Conservation (phyloP, 805 yeast genomes). For the Lipomyces orientalis region DNA sequence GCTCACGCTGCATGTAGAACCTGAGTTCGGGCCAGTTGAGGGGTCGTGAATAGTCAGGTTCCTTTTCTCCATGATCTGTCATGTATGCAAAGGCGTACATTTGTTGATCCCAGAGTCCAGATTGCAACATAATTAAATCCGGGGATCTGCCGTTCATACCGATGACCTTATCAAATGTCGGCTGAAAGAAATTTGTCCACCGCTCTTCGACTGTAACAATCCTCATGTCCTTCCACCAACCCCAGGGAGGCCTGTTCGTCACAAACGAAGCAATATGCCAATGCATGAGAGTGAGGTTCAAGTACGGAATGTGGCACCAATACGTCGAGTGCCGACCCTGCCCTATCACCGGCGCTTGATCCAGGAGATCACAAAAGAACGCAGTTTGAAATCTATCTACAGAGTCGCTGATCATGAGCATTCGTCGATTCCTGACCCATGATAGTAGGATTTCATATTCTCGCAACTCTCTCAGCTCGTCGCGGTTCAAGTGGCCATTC, state of each 20-base stretch:
- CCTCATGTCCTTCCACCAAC: slow-evolving; percentile 23
- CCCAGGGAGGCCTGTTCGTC: slow-evolving; percentile 29
- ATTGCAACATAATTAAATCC: slow-evolving; percentile 24
- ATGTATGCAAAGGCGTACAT: slow-evolving; percentile 3
- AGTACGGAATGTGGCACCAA: slow-evolving; percentile 25
- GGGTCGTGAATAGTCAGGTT: slow-evolving; percentile 15
- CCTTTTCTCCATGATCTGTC: slow-evolving; percentile 8
- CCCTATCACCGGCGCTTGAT: slow-evolving; percentile 5
- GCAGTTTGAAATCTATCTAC: slow-evolving; percentile 22
- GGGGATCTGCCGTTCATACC: slow-evolving; percentile 23
- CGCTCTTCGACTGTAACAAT: slow-evolving; percentile 32
- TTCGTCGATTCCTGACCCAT: slow-evolving; percentile 21
- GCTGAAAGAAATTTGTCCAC: slow-evolving; percentile 13
- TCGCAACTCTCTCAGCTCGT: neutral
- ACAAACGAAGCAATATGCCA: slow-evolving; percentile 31
- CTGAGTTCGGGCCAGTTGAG: slow-evolving; percentile 24
- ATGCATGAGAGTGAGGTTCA: slow-evolving; percentile 31
- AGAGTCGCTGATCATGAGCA: slow-evolving; percentile 30
- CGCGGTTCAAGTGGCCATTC: neutral
- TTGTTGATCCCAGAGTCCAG: slow-evolving; percentile 24
- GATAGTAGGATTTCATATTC: neutral
- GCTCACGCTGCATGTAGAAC: slow-evolving; percentile 15
- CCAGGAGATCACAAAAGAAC: slow-evolving; percentile 25
- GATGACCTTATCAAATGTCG: slow-evolving; percentile 13
- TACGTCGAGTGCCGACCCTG: slow-evolving; percentile 18